Conservation (phyloP, 176 grass and related monocot genomes). For the Urochloa ruziziensis region DNA sequence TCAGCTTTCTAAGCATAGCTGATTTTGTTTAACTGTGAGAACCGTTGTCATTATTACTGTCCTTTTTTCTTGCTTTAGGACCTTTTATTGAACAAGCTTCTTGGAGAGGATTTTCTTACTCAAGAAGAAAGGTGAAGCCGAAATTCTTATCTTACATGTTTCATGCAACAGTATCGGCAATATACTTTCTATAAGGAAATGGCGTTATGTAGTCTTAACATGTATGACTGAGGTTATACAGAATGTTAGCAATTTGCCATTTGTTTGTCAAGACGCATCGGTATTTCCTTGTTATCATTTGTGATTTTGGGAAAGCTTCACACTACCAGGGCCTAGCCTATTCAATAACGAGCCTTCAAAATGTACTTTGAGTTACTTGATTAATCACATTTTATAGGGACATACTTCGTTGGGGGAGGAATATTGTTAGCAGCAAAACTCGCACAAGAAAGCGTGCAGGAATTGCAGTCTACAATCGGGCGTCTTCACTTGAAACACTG, state of each 20-base stretch:
- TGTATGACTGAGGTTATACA: neutral
- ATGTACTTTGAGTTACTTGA: neutral
- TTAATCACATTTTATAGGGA: slow-evolving; percentile 53
- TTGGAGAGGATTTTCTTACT: slow-evolving; percentile 81
- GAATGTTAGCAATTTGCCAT: neutral
- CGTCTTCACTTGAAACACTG: slow-evolving; percentile 95
- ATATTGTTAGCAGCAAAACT: slow-evolving; percentile 91
- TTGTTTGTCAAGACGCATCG: neutral
- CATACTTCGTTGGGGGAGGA: slow-evolving; percentile 93
- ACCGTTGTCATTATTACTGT: slow-evolving; percentile 10
- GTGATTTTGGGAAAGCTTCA: neutral
- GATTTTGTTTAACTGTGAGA: too few relatives aligned
- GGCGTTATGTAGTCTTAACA: neutral
- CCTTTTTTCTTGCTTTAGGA: slow-evolving; percentile 55
- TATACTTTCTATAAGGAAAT: slow-evolving; percentile 4
- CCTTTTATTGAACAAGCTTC: slow-evolving; percentile 89
- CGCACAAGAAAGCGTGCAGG: slow-evolving; percentile 86
- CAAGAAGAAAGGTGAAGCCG: slow-evolving; percentile 90
- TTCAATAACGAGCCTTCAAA: neutral
- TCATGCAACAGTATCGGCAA: neutral
- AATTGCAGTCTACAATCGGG: slow-evolving; percentile 82
- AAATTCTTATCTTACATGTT: neutral
- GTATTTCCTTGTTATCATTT: neutral
- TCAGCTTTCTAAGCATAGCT: neutral
- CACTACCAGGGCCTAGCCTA: neutral